Percentiles rank a stretch among this genome's conserved stretches.
phyloP scores from a whole-genome alignment of 2,329 filamentous ascomycete species.

The Neurospora sp. region DNA sequence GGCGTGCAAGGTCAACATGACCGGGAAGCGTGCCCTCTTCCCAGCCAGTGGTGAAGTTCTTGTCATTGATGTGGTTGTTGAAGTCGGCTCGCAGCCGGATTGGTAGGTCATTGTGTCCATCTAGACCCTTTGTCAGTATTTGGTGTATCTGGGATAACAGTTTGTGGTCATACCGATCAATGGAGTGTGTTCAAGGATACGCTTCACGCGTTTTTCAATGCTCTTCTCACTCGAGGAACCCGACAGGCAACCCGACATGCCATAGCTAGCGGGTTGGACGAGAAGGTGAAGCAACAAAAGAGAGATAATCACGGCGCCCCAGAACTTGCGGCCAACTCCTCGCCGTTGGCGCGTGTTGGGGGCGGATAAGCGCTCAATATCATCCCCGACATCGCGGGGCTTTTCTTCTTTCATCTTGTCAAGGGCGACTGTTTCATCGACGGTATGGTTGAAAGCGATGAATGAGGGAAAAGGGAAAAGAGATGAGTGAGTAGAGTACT shows the following conservation, averaged over 20 bases:
- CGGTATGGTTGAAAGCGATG: background rate
- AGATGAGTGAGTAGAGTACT: background rate
- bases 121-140: conserved; percentile 32
- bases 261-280: conserved; percentile 16
- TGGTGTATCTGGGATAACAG: background rate
- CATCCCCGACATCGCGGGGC: background rate
- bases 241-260: conserved; percentile 3
- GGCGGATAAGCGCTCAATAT: background rate
- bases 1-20: conserved; percentile 73
- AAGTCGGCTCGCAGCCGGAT: conserved; percentile 58
- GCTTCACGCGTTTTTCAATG: conserved; percentile 35
- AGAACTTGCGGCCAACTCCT: background rate
- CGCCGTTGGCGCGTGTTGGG: background rate
- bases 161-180: conserved; percentile 34
- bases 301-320: conserved; percentile 3
- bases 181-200: conserved; percentile 35
- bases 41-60: conserved; percentile 67
- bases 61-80: conserved; percentile 67
- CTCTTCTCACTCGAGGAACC: conserved; percentile 15
- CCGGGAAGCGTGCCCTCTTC: conserved; percentile 55
- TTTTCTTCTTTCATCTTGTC: background rate
- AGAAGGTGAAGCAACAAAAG: conserved; percentile 19
- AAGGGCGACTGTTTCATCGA: background rate
- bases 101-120: conserved; percentile 85
- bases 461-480: background rate